Conservation (phyloP, 495 filamentous ascomycete species). For the Geopyxis carbonaria region DNA sequence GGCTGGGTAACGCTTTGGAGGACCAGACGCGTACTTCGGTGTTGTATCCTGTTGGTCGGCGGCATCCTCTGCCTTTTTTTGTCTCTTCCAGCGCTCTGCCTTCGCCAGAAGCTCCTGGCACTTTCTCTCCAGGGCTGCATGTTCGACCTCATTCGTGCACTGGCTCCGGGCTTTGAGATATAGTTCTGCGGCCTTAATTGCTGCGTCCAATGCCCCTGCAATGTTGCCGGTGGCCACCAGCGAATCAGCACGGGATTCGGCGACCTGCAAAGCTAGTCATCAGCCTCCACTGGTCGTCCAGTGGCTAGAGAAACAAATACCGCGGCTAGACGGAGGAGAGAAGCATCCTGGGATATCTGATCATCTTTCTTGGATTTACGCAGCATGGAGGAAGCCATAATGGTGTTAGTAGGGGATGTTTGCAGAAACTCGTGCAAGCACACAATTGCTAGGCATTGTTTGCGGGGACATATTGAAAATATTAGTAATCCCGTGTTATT, state of each 20-base stretch:
- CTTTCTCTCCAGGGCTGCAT: constrained; percentile 41
- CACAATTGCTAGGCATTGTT: no score
- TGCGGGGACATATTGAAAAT: no score
- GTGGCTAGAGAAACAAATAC: no score
- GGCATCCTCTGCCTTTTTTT: constrained; percentile 7
- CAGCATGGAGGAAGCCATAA: no score
- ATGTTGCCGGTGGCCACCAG: constrained; percentile 38
- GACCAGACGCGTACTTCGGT: background rate
- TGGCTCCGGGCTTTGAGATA: constrained; percentile 56
- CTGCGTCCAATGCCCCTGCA: constrained; percentile 51
- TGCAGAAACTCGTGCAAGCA: no score
- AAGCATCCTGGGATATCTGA: no score
- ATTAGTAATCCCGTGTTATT: no score
- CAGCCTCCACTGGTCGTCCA: no score
- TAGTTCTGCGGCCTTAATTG: constrained; percentile 56
- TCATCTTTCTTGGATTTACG: no score
- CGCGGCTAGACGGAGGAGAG: background rate
- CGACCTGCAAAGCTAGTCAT: constrained; percentile 8
- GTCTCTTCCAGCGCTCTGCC: constrained; percentile 56
- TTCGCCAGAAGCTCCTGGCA: constrained; percentile 46
- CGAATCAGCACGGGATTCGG: constrained; percentile 10
- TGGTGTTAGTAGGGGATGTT: no score
- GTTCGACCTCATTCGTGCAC: constrained; percentile 37
- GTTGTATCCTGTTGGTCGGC: background rate
- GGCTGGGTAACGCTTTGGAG: background rate